phyloP scores from a whole-genome alignment of 805 yeast genomes.

The Yarrowia sp. region DNA sequence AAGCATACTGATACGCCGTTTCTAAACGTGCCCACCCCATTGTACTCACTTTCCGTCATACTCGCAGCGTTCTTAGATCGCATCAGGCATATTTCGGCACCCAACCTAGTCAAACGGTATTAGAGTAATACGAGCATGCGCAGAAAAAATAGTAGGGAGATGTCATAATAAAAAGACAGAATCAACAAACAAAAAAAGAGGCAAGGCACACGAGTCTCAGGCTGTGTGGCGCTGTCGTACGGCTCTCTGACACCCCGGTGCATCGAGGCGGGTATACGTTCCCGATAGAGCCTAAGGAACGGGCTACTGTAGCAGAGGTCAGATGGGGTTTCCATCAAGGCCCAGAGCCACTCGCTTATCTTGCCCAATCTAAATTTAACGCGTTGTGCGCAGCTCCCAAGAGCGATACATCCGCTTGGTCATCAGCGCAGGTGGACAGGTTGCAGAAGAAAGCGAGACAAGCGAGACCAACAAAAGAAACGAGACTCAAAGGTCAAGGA shows the following conservation, averaged over 20 bases:
- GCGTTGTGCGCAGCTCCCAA: neutral
- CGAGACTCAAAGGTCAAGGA: neutral
- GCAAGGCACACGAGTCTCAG: neutral
- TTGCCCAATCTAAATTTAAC: constrained; percentile 17
- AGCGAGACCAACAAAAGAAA: neutral
- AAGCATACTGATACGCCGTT: too few relatives aligned
- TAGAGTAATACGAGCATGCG: constrained; percentile 17
- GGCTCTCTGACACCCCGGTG: neutral
- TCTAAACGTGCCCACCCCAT: neutral
- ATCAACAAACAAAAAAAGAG: neutral
- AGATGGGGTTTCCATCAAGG: neutral
- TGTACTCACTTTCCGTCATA: neutral
- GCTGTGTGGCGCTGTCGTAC: neutral
- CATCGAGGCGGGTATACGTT: too few relatives aligned
- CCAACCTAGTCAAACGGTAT: constrained; percentile 11
- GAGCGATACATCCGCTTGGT: constrained; percentile 2
- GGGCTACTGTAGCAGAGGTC: too few relatives aligned
- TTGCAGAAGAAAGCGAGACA: neutral
- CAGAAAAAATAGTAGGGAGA: neutral
- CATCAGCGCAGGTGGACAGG: constrained; percentile 3
- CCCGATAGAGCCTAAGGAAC: too few relatives aligned
- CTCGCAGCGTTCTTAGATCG: neutral
- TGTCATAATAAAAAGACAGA: neutral
- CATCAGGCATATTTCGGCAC: neutral
- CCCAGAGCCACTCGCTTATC: constrained; percentile 7